A percentile compares a stretch with the other conserved stretches of the same genome.
phyloP scores from a whole-genome alignment of 1,139 yeast genomes.

The Suhomyces panamericanus region DNA sequence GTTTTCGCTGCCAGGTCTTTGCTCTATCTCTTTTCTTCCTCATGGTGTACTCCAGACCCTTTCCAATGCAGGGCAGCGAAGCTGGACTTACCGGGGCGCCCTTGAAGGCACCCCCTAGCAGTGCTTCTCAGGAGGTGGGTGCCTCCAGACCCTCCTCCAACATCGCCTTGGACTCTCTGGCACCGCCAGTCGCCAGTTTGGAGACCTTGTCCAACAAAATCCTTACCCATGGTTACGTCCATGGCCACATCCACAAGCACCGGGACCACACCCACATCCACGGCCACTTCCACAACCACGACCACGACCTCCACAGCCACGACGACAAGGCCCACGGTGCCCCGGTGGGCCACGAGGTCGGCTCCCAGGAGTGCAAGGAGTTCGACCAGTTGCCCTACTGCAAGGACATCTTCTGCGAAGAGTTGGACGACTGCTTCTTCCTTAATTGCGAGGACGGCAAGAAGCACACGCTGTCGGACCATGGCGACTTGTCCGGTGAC shows the following conservation, averaged over 20 bases:
- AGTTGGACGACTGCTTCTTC: constrained; percentile 47
- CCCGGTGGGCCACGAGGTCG: constrained; percentile 2
- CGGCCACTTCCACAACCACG: constrained; percentile 64
- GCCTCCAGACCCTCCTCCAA: not conserved
- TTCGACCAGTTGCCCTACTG: constrained; percentile 38
- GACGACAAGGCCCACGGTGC: not conserved
- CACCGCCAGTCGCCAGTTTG: not conserved
- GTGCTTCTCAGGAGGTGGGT: not conserved
- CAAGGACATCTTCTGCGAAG: constrained; percentile 46
- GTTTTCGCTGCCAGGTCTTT: not conserved
- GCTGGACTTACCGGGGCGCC: not conserved
- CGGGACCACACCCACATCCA: constrained; percentile 65
- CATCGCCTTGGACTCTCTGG: not conserved
- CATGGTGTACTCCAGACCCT: not conserved
- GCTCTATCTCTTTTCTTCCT: not conserved
- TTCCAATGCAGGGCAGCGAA: not conserved
- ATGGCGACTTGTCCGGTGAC: constrained; percentile 7
- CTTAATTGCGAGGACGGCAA: constrained; percentile 32
- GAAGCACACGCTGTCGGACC: not conserved
- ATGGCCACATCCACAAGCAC: constrained; percentile 69
- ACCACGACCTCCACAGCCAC: constrained; percentile 34
- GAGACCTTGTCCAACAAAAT: constrained; percentile 7
- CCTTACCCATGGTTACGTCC: constrained; percentile 55
- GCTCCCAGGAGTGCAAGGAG: constrained; percentile 25
- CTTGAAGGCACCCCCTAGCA: not conserved